A percentile compares a stretch with the other conserved stretches of the same genome.
These are phyloP conservation scores for Crotalaria pallida DNA, from an alignment of 306 rosid species.

Conservation along the genomic window DNA sequence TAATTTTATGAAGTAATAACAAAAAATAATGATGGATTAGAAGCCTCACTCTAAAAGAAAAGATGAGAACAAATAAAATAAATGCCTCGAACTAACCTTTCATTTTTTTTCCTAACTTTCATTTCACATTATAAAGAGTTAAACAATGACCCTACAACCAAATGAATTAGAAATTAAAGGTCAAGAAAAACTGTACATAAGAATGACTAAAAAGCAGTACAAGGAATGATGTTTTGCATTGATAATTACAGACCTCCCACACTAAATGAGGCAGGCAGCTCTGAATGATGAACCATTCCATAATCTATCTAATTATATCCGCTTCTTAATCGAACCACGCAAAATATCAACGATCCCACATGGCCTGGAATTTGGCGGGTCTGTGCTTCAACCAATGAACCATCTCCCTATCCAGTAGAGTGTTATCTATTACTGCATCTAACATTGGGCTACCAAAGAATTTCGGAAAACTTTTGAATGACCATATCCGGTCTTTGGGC, in stretches of 20 bases:
- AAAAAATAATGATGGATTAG: too few relatives aligned
- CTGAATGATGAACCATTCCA: constrained; percentile 49
- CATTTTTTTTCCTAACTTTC: too few relatives aligned
- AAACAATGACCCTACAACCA: constrained; percentile 36
- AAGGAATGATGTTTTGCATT: constrained; percentile 40
- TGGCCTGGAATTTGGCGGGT: constrained; percentile 68
- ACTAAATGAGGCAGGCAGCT: constrained; percentile 60
- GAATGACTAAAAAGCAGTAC: constrained; percentile 45
- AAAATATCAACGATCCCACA: constrained; percentile 75
- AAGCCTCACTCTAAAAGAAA: too few relatives aligned
- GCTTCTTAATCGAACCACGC: too few relatives aligned
- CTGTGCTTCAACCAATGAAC: constrained; percentile 95
- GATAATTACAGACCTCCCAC: constrained; percentile 54
- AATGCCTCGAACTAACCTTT: too few relatives aligned
- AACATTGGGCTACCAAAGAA: constrained; percentile 94
- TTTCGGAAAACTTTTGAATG: constrained; percentile 59
- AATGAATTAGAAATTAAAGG: constrained; percentile 58
- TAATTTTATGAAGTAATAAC: too few relatives aligned
- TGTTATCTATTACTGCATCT: constrained; percentile 57
- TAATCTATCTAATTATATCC: constrained; percentile 21
- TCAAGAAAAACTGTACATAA: constrained; percentile 72
- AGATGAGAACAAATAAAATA: too few relatives aligned
- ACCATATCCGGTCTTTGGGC: constrained; percentile 97
- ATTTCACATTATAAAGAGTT: too few relatives aligned
- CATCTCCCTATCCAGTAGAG: constrained; percentile 78